A percentile compares a stretch with the other conserved stretches of the same genome.
Conservation (phyloP, 1,284 basidiomycete species). For the Papiliotrema nemorosa region DNA sequence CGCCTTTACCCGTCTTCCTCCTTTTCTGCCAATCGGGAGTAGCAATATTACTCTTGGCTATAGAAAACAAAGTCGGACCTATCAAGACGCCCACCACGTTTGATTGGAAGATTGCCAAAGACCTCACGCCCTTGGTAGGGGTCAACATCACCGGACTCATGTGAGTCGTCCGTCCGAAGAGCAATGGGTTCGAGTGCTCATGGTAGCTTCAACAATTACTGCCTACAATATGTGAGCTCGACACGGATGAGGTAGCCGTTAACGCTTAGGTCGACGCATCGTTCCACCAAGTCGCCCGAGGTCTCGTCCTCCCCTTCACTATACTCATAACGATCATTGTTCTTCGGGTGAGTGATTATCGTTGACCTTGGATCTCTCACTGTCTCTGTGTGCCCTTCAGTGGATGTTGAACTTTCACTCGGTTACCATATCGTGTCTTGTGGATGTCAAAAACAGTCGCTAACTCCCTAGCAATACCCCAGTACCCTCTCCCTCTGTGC, state of each 20-base stretch:
- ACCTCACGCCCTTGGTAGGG: slow-evolving; percentile 65
- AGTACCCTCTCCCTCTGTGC: slow-evolving; percentile 66
- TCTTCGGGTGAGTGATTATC: slow-evolving; percentile 51
- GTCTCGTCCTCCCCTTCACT: slow-evolving; percentile 79
- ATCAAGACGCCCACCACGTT: slow-evolving; percentile 43
- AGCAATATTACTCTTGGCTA: slow-evolving; percentile 16
- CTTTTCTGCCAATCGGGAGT: slow-evolving; percentile 26
- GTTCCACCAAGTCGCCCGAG: slow-evolving; percentile 86
- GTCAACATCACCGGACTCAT: slow-evolving; percentile 76
- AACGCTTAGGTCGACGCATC: slow-evolving; percentile 62
- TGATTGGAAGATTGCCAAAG: slow-evolving; percentile 62
- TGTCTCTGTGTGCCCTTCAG: not conserved
- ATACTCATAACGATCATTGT: slow-evolving; percentile 70
- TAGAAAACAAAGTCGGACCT: slow-evolving; percentile 21
- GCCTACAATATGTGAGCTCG: slow-evolving; percentile 70
- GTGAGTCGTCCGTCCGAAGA: slow-evolving; percentile 54
- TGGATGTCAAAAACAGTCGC: too few species aligned
- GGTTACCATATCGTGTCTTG: too few species aligned
- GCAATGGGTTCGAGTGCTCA: not conserved
- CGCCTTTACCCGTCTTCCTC: slow-evolving; percentile 25
- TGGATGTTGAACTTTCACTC: too few species aligned
- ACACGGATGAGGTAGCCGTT: slow-evolving; percentile 3
- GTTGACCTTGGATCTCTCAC: slow-evolving; percentile 2
- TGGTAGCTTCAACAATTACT: slow-evolving; percentile 78
- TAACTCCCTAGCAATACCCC: slow-evolving; percentile 58